Conservation (phyloP, 208 protist genomes). For the Leishmania gerbilli region DNA sequence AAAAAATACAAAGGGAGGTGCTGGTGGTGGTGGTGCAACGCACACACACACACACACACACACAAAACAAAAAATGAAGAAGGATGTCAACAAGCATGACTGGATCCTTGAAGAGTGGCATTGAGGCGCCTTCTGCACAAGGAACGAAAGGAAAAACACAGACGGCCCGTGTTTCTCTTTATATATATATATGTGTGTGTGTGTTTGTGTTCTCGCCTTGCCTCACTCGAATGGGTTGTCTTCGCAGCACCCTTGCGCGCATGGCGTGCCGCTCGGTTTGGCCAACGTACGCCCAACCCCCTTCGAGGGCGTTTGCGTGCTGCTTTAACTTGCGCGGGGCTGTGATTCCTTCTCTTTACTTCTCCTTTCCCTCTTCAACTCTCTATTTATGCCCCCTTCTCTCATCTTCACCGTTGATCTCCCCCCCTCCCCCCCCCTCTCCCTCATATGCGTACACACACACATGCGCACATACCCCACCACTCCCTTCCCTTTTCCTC, state of each 20-base stretch:
- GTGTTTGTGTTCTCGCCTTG: neutral
- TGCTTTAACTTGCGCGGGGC: neutral
- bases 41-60: too few relatives aligned
- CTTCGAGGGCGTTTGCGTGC: neutral
- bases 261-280: neutral
- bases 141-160: neutral
- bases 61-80: neutral
- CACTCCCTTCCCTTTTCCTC: neutral
- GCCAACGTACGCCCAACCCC: neutral
- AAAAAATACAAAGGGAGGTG: too few relatives aligned
- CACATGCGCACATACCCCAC: neutral
- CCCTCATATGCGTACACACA: neutral
- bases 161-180: neutral
- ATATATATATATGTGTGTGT: neutral
- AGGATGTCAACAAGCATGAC: too few relatives aligned
- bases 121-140: neutral
- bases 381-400: neutral
- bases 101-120: neutral
- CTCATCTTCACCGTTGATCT: neutral
- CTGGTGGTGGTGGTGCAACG: too few relatives aligned
- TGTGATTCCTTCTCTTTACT: neutral
- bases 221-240: neutral
- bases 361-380: neutral
- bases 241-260: neutral
- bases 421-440: neutral